A percentile compares a stretch with the other conserved stretches of the same genome.
phyloP scores from a whole-genome alignment of 495 filamentous ascomycete species.

The Penicillium steckii region DNA sequence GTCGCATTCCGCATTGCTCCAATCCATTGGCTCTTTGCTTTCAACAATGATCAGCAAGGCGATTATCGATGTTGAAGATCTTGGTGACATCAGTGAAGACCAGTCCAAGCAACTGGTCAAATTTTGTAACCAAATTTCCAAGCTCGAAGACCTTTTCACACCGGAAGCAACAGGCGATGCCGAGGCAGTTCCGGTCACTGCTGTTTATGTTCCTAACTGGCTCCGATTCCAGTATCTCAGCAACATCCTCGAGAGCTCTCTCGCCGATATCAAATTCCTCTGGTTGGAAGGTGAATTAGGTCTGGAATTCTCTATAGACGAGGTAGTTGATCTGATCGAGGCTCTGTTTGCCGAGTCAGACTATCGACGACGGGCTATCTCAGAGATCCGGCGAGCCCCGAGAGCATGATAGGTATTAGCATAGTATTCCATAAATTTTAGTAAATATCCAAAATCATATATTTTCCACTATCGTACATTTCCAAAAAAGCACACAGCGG shows the following conservation, averaged over 20 bases:
- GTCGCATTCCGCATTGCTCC: constrained; percentile 75
- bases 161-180: constrained; percentile 43
- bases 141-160: constrained; percentile 73
- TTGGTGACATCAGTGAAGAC: constrained; percentile 80
- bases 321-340: constrained; percentile 84
- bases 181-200: constrained; percentile 61
- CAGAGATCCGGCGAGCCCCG: constrained; percentile 63
- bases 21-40: constrained; percentile 79
- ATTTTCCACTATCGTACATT: neutral
- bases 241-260: constrained; percentile 84
- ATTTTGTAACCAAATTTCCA: constrained; percentile 69
- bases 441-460: neutral
- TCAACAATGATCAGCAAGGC: constrained; percentile 79
- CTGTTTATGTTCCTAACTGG: constrained; percentile 81
- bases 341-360: constrained; percentile 89
- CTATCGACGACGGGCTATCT: constrained; percentile 70
- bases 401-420: constrained; percentile 7
- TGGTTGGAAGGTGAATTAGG: constrained; percentile 85
- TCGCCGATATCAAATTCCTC: constrained; percentile 84
- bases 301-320: constrained; percentile 77
- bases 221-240: constrained; percentile 84
- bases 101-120: constrained; percentile 77
- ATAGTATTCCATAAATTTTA: neutral
- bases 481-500: constrained; percentile 8
- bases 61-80: constrained; percentile 80